phyloP scores from a whole-genome alignment of 2,329 filamentous ascomycete genomes.

The Botrytis elliptica region DNA sequence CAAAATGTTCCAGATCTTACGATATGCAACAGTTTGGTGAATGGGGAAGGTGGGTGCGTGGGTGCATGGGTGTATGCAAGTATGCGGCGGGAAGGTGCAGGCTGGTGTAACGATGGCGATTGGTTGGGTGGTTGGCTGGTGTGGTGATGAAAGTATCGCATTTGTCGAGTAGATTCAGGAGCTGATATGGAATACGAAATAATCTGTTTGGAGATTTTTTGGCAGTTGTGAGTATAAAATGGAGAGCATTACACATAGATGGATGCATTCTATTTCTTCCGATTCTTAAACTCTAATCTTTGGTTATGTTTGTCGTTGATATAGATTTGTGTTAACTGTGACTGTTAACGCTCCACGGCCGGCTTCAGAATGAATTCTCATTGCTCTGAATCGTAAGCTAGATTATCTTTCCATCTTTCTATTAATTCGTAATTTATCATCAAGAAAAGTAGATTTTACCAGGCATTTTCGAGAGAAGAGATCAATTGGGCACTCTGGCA shows the following conservation, averaged over 20 bases:
- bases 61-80: background rate
- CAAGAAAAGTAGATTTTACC: background rate
- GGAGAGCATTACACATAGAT: background rate
- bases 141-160: background rate
- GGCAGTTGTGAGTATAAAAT: background rate
- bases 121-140: background rate
- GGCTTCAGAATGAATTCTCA: background rate
- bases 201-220: background rate
- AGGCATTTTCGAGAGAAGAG: background rate
- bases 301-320: background rate
- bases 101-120: background rate
- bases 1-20: slow-evolving; percentile 4
- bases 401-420: background rate
- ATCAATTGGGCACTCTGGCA: background rate
- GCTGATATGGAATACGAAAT: background rate
- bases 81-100: slow-evolving; percentile 3
- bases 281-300: background rate
- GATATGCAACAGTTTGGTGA: slow-evolving; percentile 3
- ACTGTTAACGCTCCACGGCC: background rate
- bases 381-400: background rate
- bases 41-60: background rate
- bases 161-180: background rate
- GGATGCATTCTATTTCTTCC: background rate
- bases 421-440: background rate
- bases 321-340: background rate